phyloP scores from a whole-genome alignment of 2,329 filamentous ascomycete genomes.

The Aureobasidium sp. region DNA sequence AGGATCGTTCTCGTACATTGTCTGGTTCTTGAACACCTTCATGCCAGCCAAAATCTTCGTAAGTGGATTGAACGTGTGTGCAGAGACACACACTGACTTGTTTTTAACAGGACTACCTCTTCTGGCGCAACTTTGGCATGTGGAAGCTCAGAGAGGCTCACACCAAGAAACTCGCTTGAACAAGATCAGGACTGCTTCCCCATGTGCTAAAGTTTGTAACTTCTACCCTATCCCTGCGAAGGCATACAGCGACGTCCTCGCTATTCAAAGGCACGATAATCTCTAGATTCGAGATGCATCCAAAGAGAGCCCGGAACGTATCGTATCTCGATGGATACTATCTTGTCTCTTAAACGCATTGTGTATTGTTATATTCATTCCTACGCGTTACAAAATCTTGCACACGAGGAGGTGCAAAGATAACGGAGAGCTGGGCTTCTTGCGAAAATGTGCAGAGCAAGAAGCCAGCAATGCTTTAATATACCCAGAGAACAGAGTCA shows the following conservation, averaged over 20 bases:
- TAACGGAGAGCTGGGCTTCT: not conserved
- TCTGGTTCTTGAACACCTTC: conserved; percentile 41
- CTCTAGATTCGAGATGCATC: too few species aligned
- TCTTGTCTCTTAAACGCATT: too few species aligned
- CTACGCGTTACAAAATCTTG: too few species aligned
- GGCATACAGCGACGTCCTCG: too few species aligned
- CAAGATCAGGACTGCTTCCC: not conserved
- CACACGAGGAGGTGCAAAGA: not conserved
- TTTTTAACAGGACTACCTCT: conserved; percentile 31
- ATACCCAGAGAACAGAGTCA: not conserved
- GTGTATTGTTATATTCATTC: too few species aligned
- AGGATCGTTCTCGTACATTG: conserved; percentile 40
- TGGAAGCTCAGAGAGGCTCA: conserved; percentile 31
- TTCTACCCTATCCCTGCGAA: too few species aligned
- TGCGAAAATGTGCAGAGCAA: not conserved
- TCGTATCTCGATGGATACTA: too few species aligned
- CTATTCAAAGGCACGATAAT: too few species aligned
- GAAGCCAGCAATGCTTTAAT: not conserved
- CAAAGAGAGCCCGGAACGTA: too few species aligned
- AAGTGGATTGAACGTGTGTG: not conserved
- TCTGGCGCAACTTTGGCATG: conserved; percentile 44
- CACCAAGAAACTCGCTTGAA: conserved; percentile 20
- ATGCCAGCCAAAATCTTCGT: conserved; percentile 36
- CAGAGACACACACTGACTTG: conserved; percentile 15
- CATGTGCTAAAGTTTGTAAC: too few species aligned